Evolutionary conservation across 257 asterid species (phyloP).

Genomic region (Oldenlandia corymbosa): DNA sequence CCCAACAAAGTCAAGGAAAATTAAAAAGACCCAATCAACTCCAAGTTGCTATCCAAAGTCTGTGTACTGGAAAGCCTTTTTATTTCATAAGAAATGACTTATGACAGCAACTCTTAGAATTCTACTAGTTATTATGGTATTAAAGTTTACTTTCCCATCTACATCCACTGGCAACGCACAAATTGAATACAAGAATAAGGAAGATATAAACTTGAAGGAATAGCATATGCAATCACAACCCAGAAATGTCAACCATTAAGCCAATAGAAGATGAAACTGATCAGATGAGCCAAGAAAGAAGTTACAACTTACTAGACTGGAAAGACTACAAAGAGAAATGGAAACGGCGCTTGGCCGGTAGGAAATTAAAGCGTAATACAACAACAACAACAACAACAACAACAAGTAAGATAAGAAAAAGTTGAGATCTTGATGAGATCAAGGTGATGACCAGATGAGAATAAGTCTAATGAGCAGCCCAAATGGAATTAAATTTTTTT

Average conservation of each 20-base stretch:
- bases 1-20: too few species aligned
- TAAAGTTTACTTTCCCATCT: too few species aligned
- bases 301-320: neutral
- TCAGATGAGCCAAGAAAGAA: neutral
- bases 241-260: neutral
- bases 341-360: slow-evolving; percentile 11
- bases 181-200: neutral
- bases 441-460: slow-evolving; percentile 15
- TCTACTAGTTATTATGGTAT: too few species aligned
- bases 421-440: slow-evolving; percentile 41
- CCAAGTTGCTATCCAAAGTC: neutral
- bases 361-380: slow-evolving; percentile 18
- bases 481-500: slow-evolving; percentile 20
- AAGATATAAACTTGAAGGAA: slow-evolving; percentile 3
- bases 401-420: slow-evolving; percentile 22
- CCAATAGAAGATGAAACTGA: too few species aligned
- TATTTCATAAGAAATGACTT: slow-evolving; percentile 10
- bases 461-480: slow-evolving; percentile 22
- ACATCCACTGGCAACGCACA: too few species aligned
- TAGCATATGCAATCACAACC: slow-evolving; percentile 1
- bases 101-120: neutral
- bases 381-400: too few species aligned
- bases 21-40: slow-evolving; percentile 1
- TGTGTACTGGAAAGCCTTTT: neutral
- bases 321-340: neutral